These are phyloP conservation scores for Globisporangium yorkense DNA, from an alignment of 352 stramenopile species.

Conservation along the genomic window DNA sequence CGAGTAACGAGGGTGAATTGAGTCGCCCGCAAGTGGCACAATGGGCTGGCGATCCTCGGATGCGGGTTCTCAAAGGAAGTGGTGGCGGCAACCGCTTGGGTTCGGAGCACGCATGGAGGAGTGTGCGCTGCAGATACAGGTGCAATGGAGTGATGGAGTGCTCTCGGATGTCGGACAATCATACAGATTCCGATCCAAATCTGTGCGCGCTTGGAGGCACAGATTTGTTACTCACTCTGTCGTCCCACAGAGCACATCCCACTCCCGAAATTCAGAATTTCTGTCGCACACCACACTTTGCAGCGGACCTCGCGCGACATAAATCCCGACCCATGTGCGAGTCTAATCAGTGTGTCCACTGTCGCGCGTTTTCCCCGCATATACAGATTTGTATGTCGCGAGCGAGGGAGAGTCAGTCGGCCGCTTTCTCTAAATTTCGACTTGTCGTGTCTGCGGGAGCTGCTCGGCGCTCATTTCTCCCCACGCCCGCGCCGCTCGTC, in stretches of 20 bases:
- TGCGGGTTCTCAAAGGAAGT: no score
- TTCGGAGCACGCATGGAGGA: no score
- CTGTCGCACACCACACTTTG: background rate
- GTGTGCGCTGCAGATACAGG: no score
- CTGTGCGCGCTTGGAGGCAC: no score
- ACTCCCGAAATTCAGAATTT: background rate
- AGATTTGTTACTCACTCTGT: background rate
- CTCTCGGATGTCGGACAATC: no score
- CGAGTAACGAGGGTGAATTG: no score
- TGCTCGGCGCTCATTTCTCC: slow-evolving; percentile 7
- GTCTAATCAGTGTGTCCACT: background rate
- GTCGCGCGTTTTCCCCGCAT: slow-evolving; percentile 1
- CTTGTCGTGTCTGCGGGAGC: background rate
- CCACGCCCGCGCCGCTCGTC: background rate
- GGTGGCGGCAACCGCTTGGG: no score
- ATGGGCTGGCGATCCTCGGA: no score
- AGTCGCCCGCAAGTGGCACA: no score
- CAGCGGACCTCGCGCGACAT: background rate
- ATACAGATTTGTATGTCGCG: background rate
- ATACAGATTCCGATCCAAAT: no score
- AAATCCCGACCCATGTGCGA: background rate
- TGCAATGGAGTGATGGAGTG: no score
- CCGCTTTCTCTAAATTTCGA: slow-evolving; percentile 11
- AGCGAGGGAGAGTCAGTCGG: slow-evolving; percentile 15
- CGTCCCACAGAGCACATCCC: no score